Conservation (phyloP, 345 rosid genomes). For the Crucihimalaya himalaica region DNA sequence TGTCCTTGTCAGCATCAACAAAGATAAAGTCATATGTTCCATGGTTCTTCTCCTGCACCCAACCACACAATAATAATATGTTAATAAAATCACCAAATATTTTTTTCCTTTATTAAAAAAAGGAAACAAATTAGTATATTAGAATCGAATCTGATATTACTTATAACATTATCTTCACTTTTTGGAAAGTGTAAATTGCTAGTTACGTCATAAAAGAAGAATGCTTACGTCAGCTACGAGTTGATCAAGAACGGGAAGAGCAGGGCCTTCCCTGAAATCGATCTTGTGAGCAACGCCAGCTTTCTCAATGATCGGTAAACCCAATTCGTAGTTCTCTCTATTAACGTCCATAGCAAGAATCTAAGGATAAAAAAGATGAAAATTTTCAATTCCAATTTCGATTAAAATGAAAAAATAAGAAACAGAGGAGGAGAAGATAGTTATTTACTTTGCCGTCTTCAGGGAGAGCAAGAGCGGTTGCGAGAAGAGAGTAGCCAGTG, state of each 20-base stretch:
- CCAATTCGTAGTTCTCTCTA: slow-evolving; percentile 88
- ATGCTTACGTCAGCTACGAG: slow-evolving; percentile 79
- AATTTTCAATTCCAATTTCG: not conserved
- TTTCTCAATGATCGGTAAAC: slow-evolving; percentile 82
- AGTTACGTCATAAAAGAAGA: slow-evolving; percentile 5
- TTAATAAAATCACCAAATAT: too few species aligned
- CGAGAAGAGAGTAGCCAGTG: slow-evolving; percentile 96
- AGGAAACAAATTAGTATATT: not conserved
- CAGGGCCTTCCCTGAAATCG: slow-evolving; percentile 96
- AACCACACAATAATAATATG: slow-evolving; percentile 3
- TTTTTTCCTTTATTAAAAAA: not conserved
- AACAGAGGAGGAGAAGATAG: not conserved
- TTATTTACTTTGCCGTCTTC: slow-evolving; percentile 75
- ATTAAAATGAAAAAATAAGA: not conserved
- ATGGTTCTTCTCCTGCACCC: slow-evolving; percentile 65
- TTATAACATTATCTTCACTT: not conserved
- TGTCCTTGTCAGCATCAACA: slow-evolving; percentile 98
- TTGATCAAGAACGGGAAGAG: slow-evolving; percentile 85
- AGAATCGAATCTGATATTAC: not conserved
- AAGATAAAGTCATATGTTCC: slow-evolving; percentile 86
- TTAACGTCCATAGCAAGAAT: slow-evolving; percentile 95
- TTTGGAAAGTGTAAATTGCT: not conserved
- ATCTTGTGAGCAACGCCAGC: slow-evolving; percentile 98
- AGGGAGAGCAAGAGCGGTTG: slow-evolving; percentile 98
- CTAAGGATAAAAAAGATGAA: slow-evolving; percentile 39